Conservation (phyloP, 2,329 filamentous ascomycete species). For the Zasmidium angulare region DNA sequence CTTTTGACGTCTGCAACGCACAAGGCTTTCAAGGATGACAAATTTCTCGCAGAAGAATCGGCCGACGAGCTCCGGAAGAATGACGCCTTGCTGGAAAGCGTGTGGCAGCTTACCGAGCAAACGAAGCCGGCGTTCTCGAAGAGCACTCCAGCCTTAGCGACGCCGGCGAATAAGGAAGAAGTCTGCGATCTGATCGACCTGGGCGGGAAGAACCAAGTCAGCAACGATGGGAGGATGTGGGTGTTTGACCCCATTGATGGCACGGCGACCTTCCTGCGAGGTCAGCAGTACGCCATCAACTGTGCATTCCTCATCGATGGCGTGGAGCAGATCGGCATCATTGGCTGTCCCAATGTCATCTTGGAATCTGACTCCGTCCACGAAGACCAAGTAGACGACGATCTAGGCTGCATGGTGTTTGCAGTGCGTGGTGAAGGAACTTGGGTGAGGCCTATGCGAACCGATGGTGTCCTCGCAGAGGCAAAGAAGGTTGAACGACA, state of each 20-base stretch:
- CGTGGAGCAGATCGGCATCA: conserved; percentile 56
- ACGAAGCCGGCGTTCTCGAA: conserved; percentile 28
- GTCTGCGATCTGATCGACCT: conserved; percentile 64
- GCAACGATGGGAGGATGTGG: conserved; percentile 52
- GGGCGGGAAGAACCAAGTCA: conserved; percentile 47
- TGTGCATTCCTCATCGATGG: conserved; percentile 60
- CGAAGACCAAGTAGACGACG: conserved; percentile 47
- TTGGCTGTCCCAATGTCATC: conserved; percentile 63
- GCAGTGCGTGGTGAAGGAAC: conserved; percentile 50
- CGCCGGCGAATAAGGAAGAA: conserved; percentile 50
- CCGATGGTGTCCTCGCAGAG: conserved; percentile 13
- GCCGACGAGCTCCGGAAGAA: conserved; percentile 54
- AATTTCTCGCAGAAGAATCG: conserved; percentile 63
- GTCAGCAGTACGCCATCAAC: conserved; percentile 64
- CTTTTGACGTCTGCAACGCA: conserved; percentile 60
- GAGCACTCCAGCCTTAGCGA: conserved; percentile 32
- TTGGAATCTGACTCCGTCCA: conserved; percentile 44
- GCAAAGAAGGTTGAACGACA: conserved; percentile 21
- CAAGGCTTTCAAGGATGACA: conserved; percentile 54
- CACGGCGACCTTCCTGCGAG: conserved; percentile 60
- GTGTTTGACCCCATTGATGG: conserved; percentile 66
- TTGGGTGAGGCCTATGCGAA: conserved; percentile 32
- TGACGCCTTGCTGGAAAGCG: conserved; percentile 49
- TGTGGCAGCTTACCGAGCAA: conserved; percentile 55
- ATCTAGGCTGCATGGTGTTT: conserved; percentile 47